phyloP scores from a whole-genome alignment of 306 rosid species.

The Purshia tridentata region DNA sequence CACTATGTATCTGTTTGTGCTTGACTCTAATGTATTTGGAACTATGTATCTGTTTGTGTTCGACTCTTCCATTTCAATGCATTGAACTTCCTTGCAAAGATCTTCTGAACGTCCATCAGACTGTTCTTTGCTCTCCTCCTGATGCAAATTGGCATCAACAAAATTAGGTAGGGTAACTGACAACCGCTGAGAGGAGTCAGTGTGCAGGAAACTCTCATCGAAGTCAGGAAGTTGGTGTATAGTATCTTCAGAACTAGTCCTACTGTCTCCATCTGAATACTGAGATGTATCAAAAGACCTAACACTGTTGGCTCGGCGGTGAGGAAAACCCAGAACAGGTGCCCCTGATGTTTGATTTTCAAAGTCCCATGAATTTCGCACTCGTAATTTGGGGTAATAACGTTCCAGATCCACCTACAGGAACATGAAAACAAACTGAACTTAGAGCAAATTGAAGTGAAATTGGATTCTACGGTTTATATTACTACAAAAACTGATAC shows the following conservation, averaged over 20 bases:
- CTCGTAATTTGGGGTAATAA: conserved; percentile 60
- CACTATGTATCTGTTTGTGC: too few relatives aligned
- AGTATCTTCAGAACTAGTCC: conserved; percentile 62
- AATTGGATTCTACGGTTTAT: conserved; percentile 20
- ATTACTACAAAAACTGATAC: conserved; percentile 38
- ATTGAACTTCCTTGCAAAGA: conserved; percentile 72
- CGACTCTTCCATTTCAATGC: conserved; percentile 65
- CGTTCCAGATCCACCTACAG: conserved; percentile 52
- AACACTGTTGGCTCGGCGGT: conserved; percentile 37
- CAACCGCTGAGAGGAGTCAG: conserved; percentile 42
- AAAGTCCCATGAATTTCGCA: conserved; percentile 56
- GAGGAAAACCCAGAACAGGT: conserved; percentile 32
- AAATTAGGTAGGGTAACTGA: conserved; percentile 35
- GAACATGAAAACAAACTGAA: conserved; percentile 21
- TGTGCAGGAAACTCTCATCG: conserved; percentile 46
- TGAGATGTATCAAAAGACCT: conserved; percentile 73
- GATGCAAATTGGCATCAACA: conserved; percentile 35
- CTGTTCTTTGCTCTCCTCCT: conserved; percentile 50
- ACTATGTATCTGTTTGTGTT: conserved; percentile 28
- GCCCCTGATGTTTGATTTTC: conserved; percentile 43
- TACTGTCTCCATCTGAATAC: conserved; percentile 69
- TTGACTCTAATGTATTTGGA: too few relatives aligned
- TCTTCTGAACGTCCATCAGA: conserved; percentile 51
- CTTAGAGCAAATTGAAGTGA: conserved; percentile 14
- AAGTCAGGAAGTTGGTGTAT: conserved; percentile 62